phyloP scores from a whole-genome alignment of 805 yeast genomes.

The Blastobotrys muscicola region DNA sequence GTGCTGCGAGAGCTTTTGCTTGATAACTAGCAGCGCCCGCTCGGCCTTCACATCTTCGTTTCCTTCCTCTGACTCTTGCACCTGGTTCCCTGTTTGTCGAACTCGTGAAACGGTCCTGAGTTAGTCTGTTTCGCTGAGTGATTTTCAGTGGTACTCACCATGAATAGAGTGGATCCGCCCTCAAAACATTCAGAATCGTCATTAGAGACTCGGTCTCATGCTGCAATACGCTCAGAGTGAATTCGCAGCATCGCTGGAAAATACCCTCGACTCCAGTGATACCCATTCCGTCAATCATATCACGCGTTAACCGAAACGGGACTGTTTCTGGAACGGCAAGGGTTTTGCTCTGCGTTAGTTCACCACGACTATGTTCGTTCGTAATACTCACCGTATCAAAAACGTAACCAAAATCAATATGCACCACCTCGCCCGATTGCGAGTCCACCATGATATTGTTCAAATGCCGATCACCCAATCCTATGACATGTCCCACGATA shows the following conservation, averaged over 20 bases:
- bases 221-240: conserved; percentile 58
- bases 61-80: conserved; percentile 11
- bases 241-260: conserved; percentile 64
- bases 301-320: conserved; percentile 86
- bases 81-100: conserved; percentile 14
- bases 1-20: conserved; percentile 59
- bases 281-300: conserved; percentile 90
- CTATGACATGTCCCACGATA: conserved; percentile 78
- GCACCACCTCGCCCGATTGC: conserved; percentile 83
- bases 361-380: not conserved
- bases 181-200: conserved; percentile 73
- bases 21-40: conserved; percentile 64
- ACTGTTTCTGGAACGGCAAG: conserved; percentile 84
- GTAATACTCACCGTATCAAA: conserved; percentile 55
- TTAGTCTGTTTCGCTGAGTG: too few species aligned
- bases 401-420: conserved; percentile 92
- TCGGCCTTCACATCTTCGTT: conserved; percentile 58
- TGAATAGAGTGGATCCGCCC: conserved; percentile 87
- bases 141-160: conserved; percentile 45
- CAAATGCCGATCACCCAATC: conserved; percentile 92
- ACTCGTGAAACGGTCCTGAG: too few species aligned
- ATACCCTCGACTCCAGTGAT: conserved; percentile 74
- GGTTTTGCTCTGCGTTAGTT: conserved; percentile 41
- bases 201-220: conserved; percentile 57
- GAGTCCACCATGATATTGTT: conserved; percentile 80